These are phyloP conservation scores for Blastobotrys malaysiensis DNA, from an alignment of 1,139 yeast genomes.

Conservation along the genomic window DNA sequence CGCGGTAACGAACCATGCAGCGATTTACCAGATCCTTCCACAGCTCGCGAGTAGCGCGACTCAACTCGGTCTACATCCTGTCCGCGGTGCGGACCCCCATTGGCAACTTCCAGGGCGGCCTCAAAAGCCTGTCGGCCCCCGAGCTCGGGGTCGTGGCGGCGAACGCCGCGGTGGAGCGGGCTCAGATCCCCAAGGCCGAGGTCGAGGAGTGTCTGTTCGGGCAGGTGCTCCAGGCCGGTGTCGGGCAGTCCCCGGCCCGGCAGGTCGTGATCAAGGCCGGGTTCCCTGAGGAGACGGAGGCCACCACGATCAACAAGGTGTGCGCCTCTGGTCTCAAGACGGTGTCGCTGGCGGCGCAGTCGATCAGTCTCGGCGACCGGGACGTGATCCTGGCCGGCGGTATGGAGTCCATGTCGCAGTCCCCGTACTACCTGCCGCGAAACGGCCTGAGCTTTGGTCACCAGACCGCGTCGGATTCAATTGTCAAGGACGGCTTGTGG, in stretches of 20 bases:
- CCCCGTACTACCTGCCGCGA: conserved; percentile 44
- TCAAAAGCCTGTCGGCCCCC: conserved; percentile 45
- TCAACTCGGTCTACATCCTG: conserved; percentile 43
- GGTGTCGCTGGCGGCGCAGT: conserved; percentile 50
- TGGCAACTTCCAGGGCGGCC: conserved; percentile 52
- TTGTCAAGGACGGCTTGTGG: conserved; percentile 52
- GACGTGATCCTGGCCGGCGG: conserved; percentile 57
- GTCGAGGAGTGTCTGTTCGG: conserved; percentile 55
- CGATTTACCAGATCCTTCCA: conserved; percentile 6
- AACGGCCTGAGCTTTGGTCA: conserved; percentile 49
- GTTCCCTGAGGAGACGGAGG: conserved; percentile 47
- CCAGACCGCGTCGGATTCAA: conserved; percentile 44
- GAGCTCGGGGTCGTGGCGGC: conserved; percentile 56
- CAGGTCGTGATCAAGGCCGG: conserved; percentile 59
- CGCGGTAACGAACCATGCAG: conserved; percentile 3
- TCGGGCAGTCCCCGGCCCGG: conserved; percentile 62
- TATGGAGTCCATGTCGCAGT: conserved; percentile 58
- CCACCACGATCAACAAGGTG: conserved; percentile 56
- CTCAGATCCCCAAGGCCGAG: conserved; percentile 44
- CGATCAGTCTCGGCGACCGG: conserved; percentile 49
- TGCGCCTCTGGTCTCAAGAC: conserved; percentile 60
- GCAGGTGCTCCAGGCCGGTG: conserved; percentile 53
- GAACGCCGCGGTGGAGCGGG: conserved; percentile 49
- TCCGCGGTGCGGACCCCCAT: conserved; percentile 55
- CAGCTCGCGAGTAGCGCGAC: conserved; percentile 6